phyloP scores from a whole-genome alignment of 1,284 basidiomycete genomes.

The Microbotryomycetes sp. region DNA sequence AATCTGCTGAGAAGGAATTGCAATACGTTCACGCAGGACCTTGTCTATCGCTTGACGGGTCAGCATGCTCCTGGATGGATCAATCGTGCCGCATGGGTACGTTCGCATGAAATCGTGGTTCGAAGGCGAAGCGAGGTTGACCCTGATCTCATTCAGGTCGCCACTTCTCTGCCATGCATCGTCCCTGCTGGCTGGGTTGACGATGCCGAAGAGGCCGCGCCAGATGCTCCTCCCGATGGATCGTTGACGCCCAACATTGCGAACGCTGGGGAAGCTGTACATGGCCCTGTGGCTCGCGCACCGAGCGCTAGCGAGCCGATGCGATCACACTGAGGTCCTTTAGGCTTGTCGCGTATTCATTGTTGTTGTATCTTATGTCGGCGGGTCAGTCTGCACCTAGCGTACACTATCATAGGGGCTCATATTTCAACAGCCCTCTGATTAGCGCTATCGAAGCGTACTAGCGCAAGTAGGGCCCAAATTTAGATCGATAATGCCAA shows the following conservation, averaged over 20 bases:
- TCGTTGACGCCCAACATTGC: neutral
- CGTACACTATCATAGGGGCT: too few species aligned
- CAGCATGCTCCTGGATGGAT: conserved; percentile 33
- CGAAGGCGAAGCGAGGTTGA: neutral
- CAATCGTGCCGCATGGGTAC: conserved; percentile 28
- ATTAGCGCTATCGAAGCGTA: too few species aligned
- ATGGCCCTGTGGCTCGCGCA: too few species aligned
- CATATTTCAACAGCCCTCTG: too few species aligned
- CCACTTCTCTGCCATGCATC: conserved; percentile 26
- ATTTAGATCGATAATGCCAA: too few species aligned
- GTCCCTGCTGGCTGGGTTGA: conserved; percentile 28
- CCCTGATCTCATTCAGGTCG: conserved; percentile 8
- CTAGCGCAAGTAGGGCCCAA: too few species aligned
- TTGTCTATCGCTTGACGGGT: conserved; percentile 33
- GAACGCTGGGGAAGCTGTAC: too few species aligned
- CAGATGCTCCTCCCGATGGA: neutral
- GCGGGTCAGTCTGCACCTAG: neutral
- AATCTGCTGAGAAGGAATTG: conserved; percentile 34
- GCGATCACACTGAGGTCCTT: neutral
- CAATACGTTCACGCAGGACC: conserved; percentile 37
- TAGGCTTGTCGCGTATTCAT: neutral
- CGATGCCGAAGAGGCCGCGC: conserved; percentile 16
- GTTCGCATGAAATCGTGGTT: neutral
- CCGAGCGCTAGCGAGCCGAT: too few species aligned
- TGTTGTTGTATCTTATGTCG: neutral